Evolutionary conservation across 1,284 basidiomycete species (phyloP), one percentile per base, ranked within the genome.

Genomic region (Apiotrichum mycotoxinovorans): DNA sequence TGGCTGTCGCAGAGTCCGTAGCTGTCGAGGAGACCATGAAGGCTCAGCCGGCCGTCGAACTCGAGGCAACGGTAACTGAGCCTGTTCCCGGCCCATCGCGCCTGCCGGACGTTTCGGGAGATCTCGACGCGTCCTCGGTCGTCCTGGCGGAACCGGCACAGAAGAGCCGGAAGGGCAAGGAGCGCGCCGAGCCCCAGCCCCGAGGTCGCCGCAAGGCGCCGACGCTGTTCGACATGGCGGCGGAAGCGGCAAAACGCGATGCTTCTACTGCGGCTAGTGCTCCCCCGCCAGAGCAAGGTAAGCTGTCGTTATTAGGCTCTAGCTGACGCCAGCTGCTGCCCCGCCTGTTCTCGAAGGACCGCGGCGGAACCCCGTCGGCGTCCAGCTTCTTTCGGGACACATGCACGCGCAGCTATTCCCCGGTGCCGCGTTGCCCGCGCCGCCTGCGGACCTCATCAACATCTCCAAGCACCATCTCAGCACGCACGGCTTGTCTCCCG

Each of bases 381-480:
- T 98, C 3, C 94, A 98, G 73, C 83, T 98, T 50, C 84, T 98
- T 33, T 90, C 92, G 3, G 82, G 84, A 7, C 79, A 80, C 27
- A 78, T 97, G 18, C 92, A 95, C 74, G 71, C 80, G 5, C 94
- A 97, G 71, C 82, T 96, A 55, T 98, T 98, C 75, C 86, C 85
- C 47, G 83, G 87, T 56, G 74, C 81, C 26, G 78, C 83, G 1
- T 85, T 88, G 49, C 87, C 86, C 1, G 63, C 81, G 0, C 86
- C 91, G 11, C 80, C 85, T 1, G 66, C 79, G 11, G 69, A 83
- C 1, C 87, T 85, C 60, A 79, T 91, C 45, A 83, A 85, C 55
- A 88, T 95, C 60, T 87, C 92, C 7, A 83, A 81, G 57, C 82
- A 87, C 37, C 94, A 98, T 72, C 84, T 98, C 35, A 74, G 80